Conservation (phyloP, 2,329 filamentous ascomycete species). For the Exophiala sp. region DNA sequence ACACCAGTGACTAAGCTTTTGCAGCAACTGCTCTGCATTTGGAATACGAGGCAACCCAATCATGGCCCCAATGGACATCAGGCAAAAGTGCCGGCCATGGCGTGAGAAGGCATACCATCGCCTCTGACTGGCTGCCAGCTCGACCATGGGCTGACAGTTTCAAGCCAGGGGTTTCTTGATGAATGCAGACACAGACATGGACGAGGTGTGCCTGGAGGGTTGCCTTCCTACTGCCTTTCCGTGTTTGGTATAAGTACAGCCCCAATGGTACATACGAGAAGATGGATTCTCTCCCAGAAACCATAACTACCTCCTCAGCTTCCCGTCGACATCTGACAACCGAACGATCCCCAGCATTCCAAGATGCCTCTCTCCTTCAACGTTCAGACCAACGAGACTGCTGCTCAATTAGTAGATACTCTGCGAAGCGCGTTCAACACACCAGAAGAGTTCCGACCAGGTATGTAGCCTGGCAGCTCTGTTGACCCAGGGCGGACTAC, state of each 20-base stretch:
- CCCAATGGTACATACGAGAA: too few relatives aligned
- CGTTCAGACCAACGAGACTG: conserved; percentile 39
- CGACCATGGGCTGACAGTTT: too few relatives aligned
- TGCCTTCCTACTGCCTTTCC: too few relatives aligned
- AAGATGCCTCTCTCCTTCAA: conserved; percentile 47
- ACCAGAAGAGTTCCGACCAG: conserved; percentile 42
- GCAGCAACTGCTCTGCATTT: background rate
- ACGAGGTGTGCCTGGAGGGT: too few relatives aligned
- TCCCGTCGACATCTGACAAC: background rate
- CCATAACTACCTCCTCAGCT: too few relatives aligned
- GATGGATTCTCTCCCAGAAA: too few relatives aligned
- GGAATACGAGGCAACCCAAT: background rate
- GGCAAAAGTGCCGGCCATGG: background rate
- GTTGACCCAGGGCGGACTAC: conserved; percentile 18
- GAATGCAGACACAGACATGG: too few relatives aligned
- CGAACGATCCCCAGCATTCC: background rate
- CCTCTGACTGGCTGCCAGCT: background rate
- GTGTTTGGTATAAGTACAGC: too few relatives aligned
- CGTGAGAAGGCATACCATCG: background rate
- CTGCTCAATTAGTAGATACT: conserved; percentile 35
- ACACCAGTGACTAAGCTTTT: background rate
- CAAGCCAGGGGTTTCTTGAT: too few relatives aligned
- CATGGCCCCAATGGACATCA: background rate
- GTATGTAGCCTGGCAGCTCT: conserved; percentile 25
- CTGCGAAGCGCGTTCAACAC: conserved; percentile 40